These are phyloP conservation scores for Eucalyptus rudis DNA, from an alignment of 345 rosid genomes.

Conservation along the genomic window DNA sequence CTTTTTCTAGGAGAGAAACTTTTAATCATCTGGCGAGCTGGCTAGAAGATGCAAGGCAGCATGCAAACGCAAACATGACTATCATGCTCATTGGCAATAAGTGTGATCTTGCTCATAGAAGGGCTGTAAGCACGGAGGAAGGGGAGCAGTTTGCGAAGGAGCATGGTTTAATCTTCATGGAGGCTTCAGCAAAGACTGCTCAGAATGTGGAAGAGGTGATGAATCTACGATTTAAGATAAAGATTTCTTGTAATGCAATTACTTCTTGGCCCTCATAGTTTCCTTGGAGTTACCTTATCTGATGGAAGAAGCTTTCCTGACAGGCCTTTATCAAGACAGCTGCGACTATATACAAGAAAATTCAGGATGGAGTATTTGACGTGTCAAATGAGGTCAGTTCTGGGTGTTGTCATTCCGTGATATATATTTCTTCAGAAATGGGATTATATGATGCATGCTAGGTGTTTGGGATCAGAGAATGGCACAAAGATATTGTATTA, in stretches of 20 bases:
- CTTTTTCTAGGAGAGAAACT: slow-evolving; percentile 63
- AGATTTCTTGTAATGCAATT: neutral
- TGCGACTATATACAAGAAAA: slow-evolving; percentile 89
- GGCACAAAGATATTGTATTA: neutral
- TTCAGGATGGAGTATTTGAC: slow-evolving; percentile 97
- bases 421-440: neutral
- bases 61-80: slow-evolving; percentile 94
- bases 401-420: neutral
- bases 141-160: slow-evolving; percentile 95
- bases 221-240: neutral
- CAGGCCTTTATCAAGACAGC: slow-evolving; percentile 97
- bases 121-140: slow-evolving; percentile 91
- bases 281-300: neutral
- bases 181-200: slow-evolving; percentile 97
- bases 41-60: slow-evolving; percentile 97
- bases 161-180: slow-evolving; percentile 95
- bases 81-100: slow-evolving; percentile 94
- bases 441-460: neutral
- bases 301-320: neutral
- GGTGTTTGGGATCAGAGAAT: neutral
- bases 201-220: slow-evolving; percentile 92
- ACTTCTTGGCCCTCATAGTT: neutral
- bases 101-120: slow-evolving; percentile 90
- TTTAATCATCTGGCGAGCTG: slow-evolving; percentile 92
- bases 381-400: slow-evolving; percentile 76